Evolutionary conservation across 305 asterid species (phyloP).

Genomic region (Fraxinus ornus): DNA sequence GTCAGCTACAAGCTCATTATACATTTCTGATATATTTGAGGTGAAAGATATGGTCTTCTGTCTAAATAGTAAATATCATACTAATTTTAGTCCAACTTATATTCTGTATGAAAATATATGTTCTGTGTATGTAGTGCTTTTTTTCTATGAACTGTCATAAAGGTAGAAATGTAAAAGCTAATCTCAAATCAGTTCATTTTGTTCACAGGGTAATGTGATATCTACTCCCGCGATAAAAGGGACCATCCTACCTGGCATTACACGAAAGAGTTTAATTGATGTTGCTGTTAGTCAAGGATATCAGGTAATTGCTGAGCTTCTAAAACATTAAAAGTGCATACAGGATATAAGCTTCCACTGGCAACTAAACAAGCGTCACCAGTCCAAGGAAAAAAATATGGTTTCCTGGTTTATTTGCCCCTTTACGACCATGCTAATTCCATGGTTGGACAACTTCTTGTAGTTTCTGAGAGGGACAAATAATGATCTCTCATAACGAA

Average conservation of each 20-base stretch:
- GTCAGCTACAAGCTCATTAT: not conserved
- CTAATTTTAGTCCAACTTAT: not conserved
- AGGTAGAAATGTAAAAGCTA: not conserved
- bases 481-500: not conserved
- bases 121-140: not conserved
- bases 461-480: not conserved
- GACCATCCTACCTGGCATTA: slow-evolving; percentile 93
- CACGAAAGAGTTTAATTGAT: slow-evolving; percentile 88
- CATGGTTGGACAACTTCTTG: not conserved
- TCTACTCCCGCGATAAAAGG: slow-evolving; percentile 88
- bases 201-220: slow-evolving; percentile 69
- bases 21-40: not conserved
- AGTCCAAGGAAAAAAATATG: not conserved
- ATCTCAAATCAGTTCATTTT: slow-evolving; percentile 9
- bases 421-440: not conserved
- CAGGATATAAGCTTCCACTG: not conserved
- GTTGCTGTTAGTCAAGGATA: slow-evolving; percentile 76
- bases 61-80: not conserved
- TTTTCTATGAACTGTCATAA: not conserved
- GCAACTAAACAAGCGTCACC: not conserved
- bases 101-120: not conserved
- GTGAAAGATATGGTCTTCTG: not conserved
- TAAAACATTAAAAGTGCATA: not conserved
- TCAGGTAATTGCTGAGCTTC: slow-evolving; percentile 47
- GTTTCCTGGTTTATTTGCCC: not conserved